Evolutionary conservation across 768 basidiomycete species (phyloP), one percentile per base, ranked within the genome.

Genomic region (Termitomyces sp.): DNA sequence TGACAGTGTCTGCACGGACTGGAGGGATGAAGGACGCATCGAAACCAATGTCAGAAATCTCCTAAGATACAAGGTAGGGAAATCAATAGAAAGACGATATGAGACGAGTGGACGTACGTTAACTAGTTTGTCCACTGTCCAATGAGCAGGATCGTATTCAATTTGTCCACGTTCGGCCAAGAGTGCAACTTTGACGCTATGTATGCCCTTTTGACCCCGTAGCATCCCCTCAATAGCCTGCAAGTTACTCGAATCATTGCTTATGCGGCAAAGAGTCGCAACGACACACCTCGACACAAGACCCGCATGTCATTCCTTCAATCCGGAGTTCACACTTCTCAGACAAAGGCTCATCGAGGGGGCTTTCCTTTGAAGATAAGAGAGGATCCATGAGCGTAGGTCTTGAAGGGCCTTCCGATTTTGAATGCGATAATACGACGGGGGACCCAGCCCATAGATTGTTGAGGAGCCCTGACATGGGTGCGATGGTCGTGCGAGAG

Each of bases 31-130:
- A 76, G 0, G 87, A 83, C 2, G 94, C 92, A 69, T 93, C 94
- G 67, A 97, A 97, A 9, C 94, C 94, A 55, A 94, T 87, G 72
- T 95, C 93, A 3, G 87, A 88, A 58, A 96, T 92, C 81, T 94
- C 94, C 90, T 94, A 70, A 20, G n/a, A 47, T 20, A 50, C 65
- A 7, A 16, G 2, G 5, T 34, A 5, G 32, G n/a, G 36, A 47
- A 59, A 58, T 13, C 34, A 34, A 16, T n/a, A 8, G 12, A 53
- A 39, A 37, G n/a, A 22, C 37, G 5, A 20, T n/a, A 51, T 37
- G 26, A 2, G 24, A 41, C n/a, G 31, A 61, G 32, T 54, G 20
- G 46, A 75, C 87, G 57, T 62, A 92, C 92, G 52, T 75, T 80
- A 34, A 92, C 76, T 53, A 99, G 81, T 69, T 90, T 93, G 47